Conservation (phyloP, 768 basidiomycete genomes). For the Brasilioporus rufonigricans region DNA sequence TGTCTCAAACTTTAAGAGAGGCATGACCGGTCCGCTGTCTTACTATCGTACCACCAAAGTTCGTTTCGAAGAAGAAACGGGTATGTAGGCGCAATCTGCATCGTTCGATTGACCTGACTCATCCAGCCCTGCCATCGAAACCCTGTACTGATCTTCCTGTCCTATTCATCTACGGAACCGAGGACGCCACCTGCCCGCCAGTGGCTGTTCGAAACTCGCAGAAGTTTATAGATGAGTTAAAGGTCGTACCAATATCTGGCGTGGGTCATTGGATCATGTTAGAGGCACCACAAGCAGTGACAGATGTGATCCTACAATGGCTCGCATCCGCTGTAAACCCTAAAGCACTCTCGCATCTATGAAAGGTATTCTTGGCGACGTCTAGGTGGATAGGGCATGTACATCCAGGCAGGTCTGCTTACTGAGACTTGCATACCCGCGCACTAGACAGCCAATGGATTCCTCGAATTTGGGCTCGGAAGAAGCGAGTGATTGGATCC, state of each 20-base stretch:
- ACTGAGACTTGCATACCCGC: background rate
- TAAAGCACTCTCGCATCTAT: conserved; percentile 1
- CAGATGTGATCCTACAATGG: conserved; percentile 47
- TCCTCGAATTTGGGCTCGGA: background rate
- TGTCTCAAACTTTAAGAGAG: conserved; percentile 40
- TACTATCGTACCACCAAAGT: conserved; percentile 66
- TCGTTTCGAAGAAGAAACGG: conserved; percentile 66
- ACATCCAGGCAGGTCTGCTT: background rate
- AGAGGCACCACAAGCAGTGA: conserved; percentile 56
- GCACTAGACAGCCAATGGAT: background rate
- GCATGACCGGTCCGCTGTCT: conserved; percentile 70
- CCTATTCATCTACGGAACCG: conserved; percentile 58
- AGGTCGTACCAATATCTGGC: conserved; percentile 51
- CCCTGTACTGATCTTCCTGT: conserved; percentile 52
- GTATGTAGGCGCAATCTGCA: conserved; percentile 15
- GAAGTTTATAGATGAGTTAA: conserved; percentile 50
- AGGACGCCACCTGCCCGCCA: conserved; percentile 48
- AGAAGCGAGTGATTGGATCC: too few species aligned
- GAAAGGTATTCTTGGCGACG: background rate
- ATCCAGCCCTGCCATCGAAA: conserved; percentile 40
- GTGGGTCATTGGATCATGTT: conserved; percentile 71
- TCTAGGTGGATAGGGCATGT: background rate
- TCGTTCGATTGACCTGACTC: background rate
- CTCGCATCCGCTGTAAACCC: conserved; percentile 25
- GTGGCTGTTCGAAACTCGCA: conserved; percentile 41